phyloP scores from a whole-genome alignment of 179 eudicot species.

The Pouteria campechiana region DNA sequence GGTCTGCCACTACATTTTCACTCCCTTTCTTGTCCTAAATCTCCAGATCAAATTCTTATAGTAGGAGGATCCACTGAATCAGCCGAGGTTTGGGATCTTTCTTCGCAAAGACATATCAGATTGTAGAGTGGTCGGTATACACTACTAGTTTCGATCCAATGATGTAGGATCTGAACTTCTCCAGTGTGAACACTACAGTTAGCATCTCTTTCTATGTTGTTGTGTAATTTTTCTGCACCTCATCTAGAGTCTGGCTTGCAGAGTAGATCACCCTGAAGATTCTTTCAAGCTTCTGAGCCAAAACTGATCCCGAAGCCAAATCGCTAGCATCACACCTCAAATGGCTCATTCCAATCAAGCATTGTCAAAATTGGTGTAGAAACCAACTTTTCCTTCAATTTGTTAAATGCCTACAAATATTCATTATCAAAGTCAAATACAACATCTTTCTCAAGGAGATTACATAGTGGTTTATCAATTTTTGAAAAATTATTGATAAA shows the following conservation, averaged over 20 bases:
- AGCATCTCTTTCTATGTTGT: neutral
- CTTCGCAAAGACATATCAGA: neutral
- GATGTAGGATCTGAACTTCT: neutral
- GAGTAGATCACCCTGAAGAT: neutral
- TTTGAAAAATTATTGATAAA: no score
- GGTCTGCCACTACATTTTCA: neutral
- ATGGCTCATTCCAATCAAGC: no score
- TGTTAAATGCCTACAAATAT: no score
- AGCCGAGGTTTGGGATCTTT: neutral
- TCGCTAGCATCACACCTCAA: constrained; percentile 1
- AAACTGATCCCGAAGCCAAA: neutral
- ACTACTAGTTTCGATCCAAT: neutral
- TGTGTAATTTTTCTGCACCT: neutral
- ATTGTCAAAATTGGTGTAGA: no score
- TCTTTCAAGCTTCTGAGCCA: neutral
- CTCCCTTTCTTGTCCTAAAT: neutral
- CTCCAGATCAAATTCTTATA: neutral
- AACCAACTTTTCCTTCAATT: no score
- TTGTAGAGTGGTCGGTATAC: neutral
- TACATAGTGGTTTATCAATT: no score
- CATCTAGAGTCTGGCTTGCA: neutral
- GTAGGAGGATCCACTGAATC: neutral
- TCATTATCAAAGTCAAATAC: no score
- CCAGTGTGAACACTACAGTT: neutral
- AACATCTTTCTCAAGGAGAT: no score